Base-by-base conservation (phyloP, 106 monocot species). In the Chionographis japonica region DNA sequence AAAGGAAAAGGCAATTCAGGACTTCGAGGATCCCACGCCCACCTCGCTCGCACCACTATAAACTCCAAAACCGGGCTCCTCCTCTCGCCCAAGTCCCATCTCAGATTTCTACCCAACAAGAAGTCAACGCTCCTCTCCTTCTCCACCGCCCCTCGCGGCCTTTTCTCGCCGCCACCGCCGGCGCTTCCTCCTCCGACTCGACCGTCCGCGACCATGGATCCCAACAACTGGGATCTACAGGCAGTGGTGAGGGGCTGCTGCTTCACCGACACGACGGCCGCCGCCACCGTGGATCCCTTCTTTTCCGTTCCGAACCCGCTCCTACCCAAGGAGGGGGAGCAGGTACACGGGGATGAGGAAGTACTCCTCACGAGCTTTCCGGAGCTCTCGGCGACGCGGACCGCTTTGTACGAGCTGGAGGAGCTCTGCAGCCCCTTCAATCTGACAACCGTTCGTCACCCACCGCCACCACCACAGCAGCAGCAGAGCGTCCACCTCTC, bases 241-340 rank as follows among this genome's bases (percentile, higher is more conserved):
- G 87, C 87, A n/a, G 83, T 88, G 54, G 87, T 88, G 42, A 63
- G 87, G 52, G 72, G 88, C 57, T 84, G 88, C 73, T 12, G 68
- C 62, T 51, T 7, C 68, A 19, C 50, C 51, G 46, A 27, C 66
- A 56, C 52, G 4, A 40, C 6, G 60, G 40, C 43, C 41, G 27
- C 10, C 35, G 37, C 17, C 55, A 41, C 8, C 51, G 54, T 20
- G 14, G 40, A 40, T 67, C 14, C 83, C 73, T 12, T 68, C n/a
- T n/a, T n/a, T 74, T n/a, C 60, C 73, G 39, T 64, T 70, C 35
- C 65, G 63, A 2, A 41, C 69, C 43, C n/a, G 14, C 35, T 8
- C n/a, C n/a, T n/a, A n/a, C n/a, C n/a, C n/a, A n/a, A n/a, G n/a
- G n/a, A n/a, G n/a, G n/a, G n/a, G n/a, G n/a, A n/a, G n/a, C n/a